Percentiles rank a stretch among this genome's conserved stretches.
These are phyloP conservation scores for Gynostemma pentaphyllum DNA, from an alignment of 306 rosid genomes.

Conservation along the genomic window DNA sequence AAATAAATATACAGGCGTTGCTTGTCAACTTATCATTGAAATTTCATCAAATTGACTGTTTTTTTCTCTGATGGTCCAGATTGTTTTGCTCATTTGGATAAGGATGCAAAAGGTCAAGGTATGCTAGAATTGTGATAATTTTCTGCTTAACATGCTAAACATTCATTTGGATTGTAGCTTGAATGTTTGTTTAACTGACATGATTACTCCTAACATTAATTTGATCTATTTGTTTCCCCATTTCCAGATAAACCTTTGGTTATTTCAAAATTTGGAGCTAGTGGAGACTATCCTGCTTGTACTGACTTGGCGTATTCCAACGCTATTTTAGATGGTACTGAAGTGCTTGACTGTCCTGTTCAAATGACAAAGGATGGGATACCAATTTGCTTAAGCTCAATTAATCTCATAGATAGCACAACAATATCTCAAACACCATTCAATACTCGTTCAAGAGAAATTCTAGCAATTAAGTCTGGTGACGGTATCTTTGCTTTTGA, in stretches of 20 bases:
- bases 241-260: slow-evolving; percentile 48
- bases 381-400: slow-evolving; percentile 62
- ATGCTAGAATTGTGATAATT: slow-evolving; percentile 7
- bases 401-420: slow-evolving; percentile 69
- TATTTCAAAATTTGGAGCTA: slow-evolving; percentile 75
- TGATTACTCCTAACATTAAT: slow-evolving; percentile 4
- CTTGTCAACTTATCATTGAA: neutral
- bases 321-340: slow-evolving; percentile 73
- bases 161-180: slow-evolving; percentile 3
- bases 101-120: slow-evolving; percentile 46
- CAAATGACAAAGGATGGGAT: slow-evolving; percentile 66
- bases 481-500: slow-evolving; percentile 62
- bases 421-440: slow-evolving; percentile 34
- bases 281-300: slow-evolving; percentile 79
- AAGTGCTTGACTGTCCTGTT: slow-evolving; percentile 80
- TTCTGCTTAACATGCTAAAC: slow-evolving; percentile 4
- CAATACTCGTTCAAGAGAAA: slow-evolving; percentile 14
- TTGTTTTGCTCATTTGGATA: slow-evolving; percentile 60
- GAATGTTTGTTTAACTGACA: slow-evolving; percentile 1
- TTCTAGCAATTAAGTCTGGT: slow-evolving; percentile 39
- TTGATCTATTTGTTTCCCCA: slow-evolving; percentile 20
- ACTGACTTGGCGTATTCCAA: slow-evolving; percentile 42
- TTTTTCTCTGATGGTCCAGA: slow-evolving; percentile 35
- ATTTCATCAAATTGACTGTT: slow-evolving; percentile 1
- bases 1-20: neutral